phyloP scores from a whole-genome alignment of 1,284 basidiomycete species.

The Clitocybe nebularis region DNA sequence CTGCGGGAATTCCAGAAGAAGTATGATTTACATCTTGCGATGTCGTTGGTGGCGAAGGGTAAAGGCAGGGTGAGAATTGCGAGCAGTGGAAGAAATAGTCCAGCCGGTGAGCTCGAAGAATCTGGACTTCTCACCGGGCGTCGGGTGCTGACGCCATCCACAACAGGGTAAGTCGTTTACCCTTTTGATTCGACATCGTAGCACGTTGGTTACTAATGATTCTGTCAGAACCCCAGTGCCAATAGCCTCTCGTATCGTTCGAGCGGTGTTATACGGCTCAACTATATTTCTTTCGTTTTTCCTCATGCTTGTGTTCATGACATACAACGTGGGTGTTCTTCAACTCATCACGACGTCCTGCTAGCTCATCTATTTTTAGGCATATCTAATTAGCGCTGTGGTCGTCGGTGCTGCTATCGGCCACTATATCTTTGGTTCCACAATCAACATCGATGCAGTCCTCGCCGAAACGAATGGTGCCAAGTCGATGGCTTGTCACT shows the following conservation, averaged over 20 bases:
- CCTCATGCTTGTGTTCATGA: slow-evolving; percentile 87
- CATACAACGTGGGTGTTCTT: slow-evolving; percentile 63
- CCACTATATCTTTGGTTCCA: slow-evolving; percentile 64
- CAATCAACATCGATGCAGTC: slow-evolving; percentile 55
- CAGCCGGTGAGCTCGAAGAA: slow-evolving; percentile 45
- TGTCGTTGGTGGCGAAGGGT: slow-evolving; percentile 36
- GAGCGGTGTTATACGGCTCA: slow-evolving; percentile 62
- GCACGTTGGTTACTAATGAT: no score
- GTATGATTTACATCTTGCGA: slow-evolving; percentile 57
- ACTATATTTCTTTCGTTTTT: slow-evolving; percentile 77
- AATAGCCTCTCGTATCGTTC: slow-evolving; percentile 42
- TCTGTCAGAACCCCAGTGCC: slow-evolving; percentile 52
- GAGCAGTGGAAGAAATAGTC: slow-evolving; percentile 38
- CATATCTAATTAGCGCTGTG: slow-evolving; percentile 72
- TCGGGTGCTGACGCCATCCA: slow-evolving; percentile 28
- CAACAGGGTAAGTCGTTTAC: slow-evolving; percentile 43
- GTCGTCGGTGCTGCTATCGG: slow-evolving; percentile 69
- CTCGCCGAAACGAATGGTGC: slow-evolving; percentile 38
- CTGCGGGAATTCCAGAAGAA: slow-evolving; percentile 56
- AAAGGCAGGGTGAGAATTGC: slow-evolving; percentile 41
- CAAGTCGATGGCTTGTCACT: slow-evolving; percentile 62
- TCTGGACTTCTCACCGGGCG: slow-evolving; percentile 51
- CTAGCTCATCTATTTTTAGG: slow-evolving; percentile 38
- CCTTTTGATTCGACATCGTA: no score
- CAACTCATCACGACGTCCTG: slow-evolving; percentile 3